Conservation (phyloP, 73 alveolate genomes). For the Halteria grandinella region DNA sequence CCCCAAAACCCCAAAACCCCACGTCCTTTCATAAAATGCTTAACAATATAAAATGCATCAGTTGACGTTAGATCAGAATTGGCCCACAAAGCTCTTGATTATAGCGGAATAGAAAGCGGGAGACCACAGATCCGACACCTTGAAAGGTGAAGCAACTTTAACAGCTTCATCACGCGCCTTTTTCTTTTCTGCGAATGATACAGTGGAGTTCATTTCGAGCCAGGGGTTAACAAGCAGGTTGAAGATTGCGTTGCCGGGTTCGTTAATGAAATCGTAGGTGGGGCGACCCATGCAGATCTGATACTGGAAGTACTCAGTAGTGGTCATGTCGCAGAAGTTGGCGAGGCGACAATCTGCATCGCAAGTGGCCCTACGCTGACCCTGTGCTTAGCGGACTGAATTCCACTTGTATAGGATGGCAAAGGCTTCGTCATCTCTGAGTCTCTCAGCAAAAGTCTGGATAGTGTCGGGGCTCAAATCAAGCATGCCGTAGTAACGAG, state of each 20-base stretch:
- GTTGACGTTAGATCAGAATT: no score
- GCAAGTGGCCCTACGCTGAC: neutral
- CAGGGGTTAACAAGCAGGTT: conserved; percentile 33
- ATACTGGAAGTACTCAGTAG: neutral
- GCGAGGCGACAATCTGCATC: conserved; percentile 7
- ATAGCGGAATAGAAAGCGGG: no score
- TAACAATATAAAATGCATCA: no score
- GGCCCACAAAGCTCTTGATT: no score
- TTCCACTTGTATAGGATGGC: conserved; percentile 15
- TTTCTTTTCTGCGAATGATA: no score
- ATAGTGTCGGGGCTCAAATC: conserved; percentile 50
- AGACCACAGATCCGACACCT: no score
- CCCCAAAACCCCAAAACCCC: no score
- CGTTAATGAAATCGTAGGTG: conserved; percentile 9
- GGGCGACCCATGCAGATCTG: conserved; percentile 45
- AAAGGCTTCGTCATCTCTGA: neutral
- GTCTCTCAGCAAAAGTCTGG: neutral
- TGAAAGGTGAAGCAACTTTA: no score
- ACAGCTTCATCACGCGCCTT: no score
- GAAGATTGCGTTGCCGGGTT: conserved; percentile 3
- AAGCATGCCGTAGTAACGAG: conserved; percentile 11
- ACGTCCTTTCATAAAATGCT: no score
- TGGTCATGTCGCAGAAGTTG: conserved; percentile 18
- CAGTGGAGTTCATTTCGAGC: conserved; percentile 39
- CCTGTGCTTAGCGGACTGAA: conserved; percentile 15